Conservation (phyloP, 164 flowering plant species). For the Vitis riparia region DNA sequence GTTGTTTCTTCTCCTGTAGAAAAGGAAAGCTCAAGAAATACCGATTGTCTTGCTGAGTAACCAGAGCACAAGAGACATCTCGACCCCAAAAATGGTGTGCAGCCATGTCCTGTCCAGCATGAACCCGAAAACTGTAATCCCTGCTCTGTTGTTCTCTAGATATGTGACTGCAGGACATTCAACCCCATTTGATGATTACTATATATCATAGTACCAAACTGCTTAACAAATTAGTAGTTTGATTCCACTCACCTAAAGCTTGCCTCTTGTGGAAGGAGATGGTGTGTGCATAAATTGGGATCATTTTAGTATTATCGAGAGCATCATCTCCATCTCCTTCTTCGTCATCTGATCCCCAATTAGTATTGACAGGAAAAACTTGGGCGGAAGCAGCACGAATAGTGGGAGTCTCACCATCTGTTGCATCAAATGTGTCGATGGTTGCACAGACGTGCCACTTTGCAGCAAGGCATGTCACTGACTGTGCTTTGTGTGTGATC, state of each 20-base stretch:
- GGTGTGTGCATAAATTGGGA: slow-evolving; percentile 47
- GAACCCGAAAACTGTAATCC: slow-evolving; percentile 81
- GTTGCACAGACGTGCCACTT: slow-evolving; percentile 88
- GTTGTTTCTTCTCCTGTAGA: no score
- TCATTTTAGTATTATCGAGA: slow-evolving; percentile 39
- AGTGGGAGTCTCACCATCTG: slow-evolving; percentile 38
- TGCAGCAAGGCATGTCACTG: slow-evolving; percentile 71
- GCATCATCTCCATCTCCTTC: slow-evolving; percentile 56
- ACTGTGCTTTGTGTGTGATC: slow-evolving; percentile 84
- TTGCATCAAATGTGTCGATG: slow-evolving; percentile 35
- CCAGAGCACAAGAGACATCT: slow-evolving; percentile 81
- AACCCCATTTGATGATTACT: no score
- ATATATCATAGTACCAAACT: not conserved
- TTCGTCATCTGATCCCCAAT: slow-evolving; percentile 36
- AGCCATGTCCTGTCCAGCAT: slow-evolving; percentile 76
- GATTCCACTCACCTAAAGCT: slow-evolving; percentile 54
- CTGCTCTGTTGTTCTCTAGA: slow-evolving; percentile 82
- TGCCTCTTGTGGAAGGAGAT: slow-evolving; percentile 75
- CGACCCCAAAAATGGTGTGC: slow-evolving; percentile 67
- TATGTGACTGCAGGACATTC: slow-evolving; percentile 55
- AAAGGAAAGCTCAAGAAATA: slow-evolving; percentile 22
- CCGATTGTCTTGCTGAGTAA: slow-evolving; percentile 79
- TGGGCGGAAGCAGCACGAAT: slow-evolving; percentile 18
- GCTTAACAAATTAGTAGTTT: no score
- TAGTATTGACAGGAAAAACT: slow-evolving; percentile 11